A percentile compares a stretch with the other conserved stretches of the same genome.
phyloP scores from a whole-genome alignment of 805 yeast species.

The Hanseniaspora lindneri region DNA sequence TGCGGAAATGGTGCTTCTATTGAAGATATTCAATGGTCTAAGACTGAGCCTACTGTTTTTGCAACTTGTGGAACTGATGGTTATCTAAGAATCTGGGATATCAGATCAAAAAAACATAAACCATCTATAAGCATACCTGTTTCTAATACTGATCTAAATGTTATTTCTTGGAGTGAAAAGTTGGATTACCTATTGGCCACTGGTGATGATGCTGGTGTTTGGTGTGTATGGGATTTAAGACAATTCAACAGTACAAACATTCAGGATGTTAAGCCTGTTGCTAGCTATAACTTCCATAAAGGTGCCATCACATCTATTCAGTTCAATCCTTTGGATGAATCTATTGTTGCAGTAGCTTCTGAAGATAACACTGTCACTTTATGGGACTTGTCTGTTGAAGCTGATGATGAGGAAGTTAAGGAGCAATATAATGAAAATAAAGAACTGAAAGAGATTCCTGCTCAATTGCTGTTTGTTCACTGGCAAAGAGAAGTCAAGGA shows the following conservation, averaged over 20 bases:
- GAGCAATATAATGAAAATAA: slow-evolving; percentile 66
- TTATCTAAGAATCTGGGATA: slow-evolving; percentile 87
- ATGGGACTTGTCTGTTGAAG: slow-evolving; percentile 98
- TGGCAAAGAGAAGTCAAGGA: slow-evolving; percentile 98
- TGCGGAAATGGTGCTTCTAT: slow-evolving; percentile 59
- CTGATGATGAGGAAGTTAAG: slow-evolving; percentile 92
- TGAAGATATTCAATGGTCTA: slow-evolving; percentile 96
- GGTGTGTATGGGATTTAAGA: slow-evolving; percentile 98
- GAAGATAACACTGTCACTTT: slow-evolving; percentile 94
- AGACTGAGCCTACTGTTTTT: slow-evolving; percentile 81
- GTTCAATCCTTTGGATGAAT: slow-evolving; percentile 91
- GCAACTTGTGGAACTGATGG: slow-evolving; percentile 95
- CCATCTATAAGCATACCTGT: slow-evolving; percentile 82
- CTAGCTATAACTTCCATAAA: slow-evolving; percentile 89
- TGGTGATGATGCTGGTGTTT: slow-evolving; percentile 93
- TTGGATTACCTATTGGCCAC: slow-evolving; percentile 80
- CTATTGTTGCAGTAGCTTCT: slow-evolving; percentile 87
- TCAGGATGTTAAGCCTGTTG: slow-evolving; percentile 59
- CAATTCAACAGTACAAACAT: slow-evolving; percentile 48
- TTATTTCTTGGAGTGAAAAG: slow-evolving; percentile 86
- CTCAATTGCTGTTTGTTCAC: slow-evolving; percentile 89
- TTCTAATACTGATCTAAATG: slow-evolving; percentile 75
- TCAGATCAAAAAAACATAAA: slow-evolving; percentile 80
- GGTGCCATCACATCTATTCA: slow-evolving; percentile 85
- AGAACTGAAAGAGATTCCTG: slow-evolving; percentile 83